Evolutionary conservation across 2,329 filamentous ascomycete genomes (phyloP), one percentile per base, ranked within the genome.

Genomic region (Niveomyces coronatus): DNA sequence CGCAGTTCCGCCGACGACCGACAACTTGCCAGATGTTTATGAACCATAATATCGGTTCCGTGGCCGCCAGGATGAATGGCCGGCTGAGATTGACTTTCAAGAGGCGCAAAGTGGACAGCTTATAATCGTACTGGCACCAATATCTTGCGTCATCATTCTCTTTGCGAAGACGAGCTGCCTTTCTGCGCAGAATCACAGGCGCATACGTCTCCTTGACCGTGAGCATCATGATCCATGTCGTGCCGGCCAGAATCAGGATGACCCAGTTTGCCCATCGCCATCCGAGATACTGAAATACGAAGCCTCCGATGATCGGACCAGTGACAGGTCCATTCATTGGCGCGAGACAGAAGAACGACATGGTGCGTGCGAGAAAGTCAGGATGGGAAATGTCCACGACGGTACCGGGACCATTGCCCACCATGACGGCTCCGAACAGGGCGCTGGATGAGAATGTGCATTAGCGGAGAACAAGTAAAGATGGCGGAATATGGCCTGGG

Each of bases 181-280:
- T 79, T 26, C 66, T 64, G 46, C 79, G 71, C 18, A 87, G 62
- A n/a, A 87, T 67, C 0, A 67, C 67, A 1, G 82, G 83, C 1
- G 74, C 71, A 52, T 88, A 88, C 0, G 82, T 85, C 58, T 89
- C 84, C 40, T 70, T 71, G 28, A 81, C 64, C 3, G 70, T 60
- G 3, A 64, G 53, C 43, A 82, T 69, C 43, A 77, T 58, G 17
- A 70, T 42, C 42, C 76, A 72, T 0, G 74, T 74, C 1, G 70
- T 64, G 1, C 71, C 82, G 1, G 71, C 69, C 9, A 83, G 65
- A 35, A 88, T 87, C 49, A 86, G 60, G 2, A 78, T 71, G 13
- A 86, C 65, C 80, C 82, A 89, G 52, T 82, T 82, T 29, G 79
- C 81, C 83, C 84, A 91, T 17, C 84, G 63, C 85, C 85, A 93